These are phyloP conservation scores for Dipodascopsis uninucleata DNA, from an alignment of 805 yeast genomes.

Conservation along the genomic window DNA sequence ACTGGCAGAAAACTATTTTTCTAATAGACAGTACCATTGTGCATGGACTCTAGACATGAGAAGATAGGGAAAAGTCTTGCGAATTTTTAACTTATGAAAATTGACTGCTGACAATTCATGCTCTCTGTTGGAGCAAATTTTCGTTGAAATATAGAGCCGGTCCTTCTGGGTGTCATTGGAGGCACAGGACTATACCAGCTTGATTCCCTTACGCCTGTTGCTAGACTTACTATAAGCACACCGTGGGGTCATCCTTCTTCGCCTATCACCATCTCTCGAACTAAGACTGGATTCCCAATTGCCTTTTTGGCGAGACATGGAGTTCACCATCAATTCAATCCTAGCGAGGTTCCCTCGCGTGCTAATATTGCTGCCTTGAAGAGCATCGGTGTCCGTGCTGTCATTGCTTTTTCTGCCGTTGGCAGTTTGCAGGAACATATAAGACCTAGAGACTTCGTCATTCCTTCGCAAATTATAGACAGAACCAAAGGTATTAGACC, in stretches of 20 bases:
- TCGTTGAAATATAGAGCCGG: constrained; percentile 49
- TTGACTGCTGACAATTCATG: too few relatives aligned
- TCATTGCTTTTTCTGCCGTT: constrained; percentile 91
- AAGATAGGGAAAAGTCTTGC: neutral
- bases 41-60: neutral
- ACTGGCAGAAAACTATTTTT: too few relatives aligned
- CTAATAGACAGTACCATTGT: too few relatives aligned
- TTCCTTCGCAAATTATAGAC: constrained; percentile 94
- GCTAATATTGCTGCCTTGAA: constrained; percentile 97
- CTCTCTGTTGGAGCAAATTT: too few relatives aligned
- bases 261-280: constrained; percentile 84
- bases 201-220: constrained; percentile 78
- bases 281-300: constrained; percentile 71
- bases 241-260: constrained; percentile 99
- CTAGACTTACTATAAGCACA: constrained; percentile 73
- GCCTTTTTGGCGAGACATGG: constrained; percentile 98
- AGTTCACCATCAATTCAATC: constrained; percentile 78
- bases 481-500: constrained; percentile 94
- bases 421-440: constrained; percentile 89
- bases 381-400: constrained; percentile 77
- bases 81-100: too few relatives aligned
- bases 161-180: constrained; percentile 85
- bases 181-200: constrained; percentile 96
- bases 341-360: constrained; percentile 84
- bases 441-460: constrained; percentile 92